Evolutionary conservation across 768 basidiomycete genomes (phyloP).

Genomic region (Scleroderma citrinum): DNA sequence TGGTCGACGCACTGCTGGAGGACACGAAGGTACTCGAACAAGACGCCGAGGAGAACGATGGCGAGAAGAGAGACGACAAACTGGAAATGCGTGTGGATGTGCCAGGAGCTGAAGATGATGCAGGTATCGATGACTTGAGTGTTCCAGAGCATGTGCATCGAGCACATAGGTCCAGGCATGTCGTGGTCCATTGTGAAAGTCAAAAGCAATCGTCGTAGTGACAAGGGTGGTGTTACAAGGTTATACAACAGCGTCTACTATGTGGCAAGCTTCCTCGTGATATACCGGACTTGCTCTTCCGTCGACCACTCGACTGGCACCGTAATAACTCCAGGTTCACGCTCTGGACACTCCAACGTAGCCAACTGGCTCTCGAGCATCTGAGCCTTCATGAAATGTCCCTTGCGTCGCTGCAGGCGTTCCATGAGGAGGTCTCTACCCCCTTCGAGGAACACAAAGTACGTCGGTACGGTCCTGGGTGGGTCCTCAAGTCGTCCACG

Average conservation of each 20-base stretch:
- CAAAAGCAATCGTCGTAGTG: neutral
- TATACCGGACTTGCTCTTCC: conserved; percentile 44
- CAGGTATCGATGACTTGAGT: conserved; percentile 76
- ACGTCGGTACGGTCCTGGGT: conserved; percentile 53
- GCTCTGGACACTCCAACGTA: conserved; percentile 64
- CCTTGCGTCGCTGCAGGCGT: conserved; percentile 56
- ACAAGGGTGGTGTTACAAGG: neutral
- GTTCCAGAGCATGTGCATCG: conserved; percentile 87
- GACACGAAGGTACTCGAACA: conserved; percentile 74
- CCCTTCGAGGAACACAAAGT: conserved; percentile 78
- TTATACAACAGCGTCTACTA: neutral
- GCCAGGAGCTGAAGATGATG: conserved; percentile 76
- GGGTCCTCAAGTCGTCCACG: too few relatives aligned
- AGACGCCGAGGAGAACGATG: conserved; percentile 62
- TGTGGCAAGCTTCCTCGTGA: neutral
- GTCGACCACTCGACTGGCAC: conserved; percentile 51
- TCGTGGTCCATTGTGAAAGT: conserved; percentile 34
- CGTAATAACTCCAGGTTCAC: conserved; percentile 61
- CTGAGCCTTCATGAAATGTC: conserved; percentile 78
- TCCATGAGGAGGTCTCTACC: conserved; percentile 47
- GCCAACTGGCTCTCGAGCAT: conserved; percentile 79
- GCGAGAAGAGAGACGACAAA: conserved; percentile 63
- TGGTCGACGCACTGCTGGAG: conserved; percentile 55
- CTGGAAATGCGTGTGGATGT: conserved; percentile 48
- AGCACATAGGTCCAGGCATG: conserved; percentile 50